Conservation (phyloP, 1,139 yeast genomes). For the Pichia sp. region DNA sequence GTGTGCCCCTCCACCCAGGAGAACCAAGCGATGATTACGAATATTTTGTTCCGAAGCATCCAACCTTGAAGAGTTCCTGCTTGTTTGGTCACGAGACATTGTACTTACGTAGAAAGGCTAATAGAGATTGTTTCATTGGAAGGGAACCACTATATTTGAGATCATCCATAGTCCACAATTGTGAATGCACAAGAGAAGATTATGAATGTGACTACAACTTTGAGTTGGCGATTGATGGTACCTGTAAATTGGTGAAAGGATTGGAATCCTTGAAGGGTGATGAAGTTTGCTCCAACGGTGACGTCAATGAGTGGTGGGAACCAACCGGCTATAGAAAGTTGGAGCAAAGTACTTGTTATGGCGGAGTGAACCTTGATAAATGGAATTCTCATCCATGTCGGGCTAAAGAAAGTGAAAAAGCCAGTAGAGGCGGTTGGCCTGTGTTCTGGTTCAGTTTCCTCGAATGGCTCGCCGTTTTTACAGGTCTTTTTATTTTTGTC, state of each 20-base stretch:
- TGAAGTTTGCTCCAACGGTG: slow-evolving; percentile 57
- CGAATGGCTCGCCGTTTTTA: slow-evolving; percentile 51
- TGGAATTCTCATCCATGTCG: slow-evolving; percentile 78
- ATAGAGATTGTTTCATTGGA: slow-evolving; percentile 75
- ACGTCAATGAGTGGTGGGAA: slow-evolving; percentile 61
- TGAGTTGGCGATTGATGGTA: slow-evolving; percentile 65
- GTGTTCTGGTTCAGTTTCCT: slow-evolving; percentile 49
- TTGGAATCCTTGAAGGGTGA: slow-evolving; percentile 61
- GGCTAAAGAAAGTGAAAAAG: slow-evolving; percentile 65
- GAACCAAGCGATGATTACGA: slow-evolving; percentile 62
- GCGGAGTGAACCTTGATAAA: slow-evolving; percentile 65
- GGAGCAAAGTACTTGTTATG: slow-evolving; percentile 69
- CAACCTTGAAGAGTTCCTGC: slow-evolving; percentile 58
- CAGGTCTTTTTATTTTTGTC: slow-evolving; percentile 62
- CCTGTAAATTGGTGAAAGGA: slow-evolving; percentile 79
- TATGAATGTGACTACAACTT: slow-evolving; percentile 93
- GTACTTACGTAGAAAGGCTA: slow-evolving; percentile 67
- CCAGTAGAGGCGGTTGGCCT: slow-evolving; percentile 54
- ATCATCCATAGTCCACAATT: slow-evolving; percentile 55
- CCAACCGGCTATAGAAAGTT: slow-evolving; percentile 79
- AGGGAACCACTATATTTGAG: slow-evolving; percentile 65
- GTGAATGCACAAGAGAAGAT: slow-evolving; percentile 83
- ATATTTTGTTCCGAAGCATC: slow-evolving; percentile 76
- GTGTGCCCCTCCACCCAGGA: slow-evolving; percentile 59
- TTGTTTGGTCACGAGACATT: slow-evolving; percentile 83